Base-by-base conservation (phyloP, 2,329 filamentous ascomycete species). In the Colletotrichum tropicale region DNA sequence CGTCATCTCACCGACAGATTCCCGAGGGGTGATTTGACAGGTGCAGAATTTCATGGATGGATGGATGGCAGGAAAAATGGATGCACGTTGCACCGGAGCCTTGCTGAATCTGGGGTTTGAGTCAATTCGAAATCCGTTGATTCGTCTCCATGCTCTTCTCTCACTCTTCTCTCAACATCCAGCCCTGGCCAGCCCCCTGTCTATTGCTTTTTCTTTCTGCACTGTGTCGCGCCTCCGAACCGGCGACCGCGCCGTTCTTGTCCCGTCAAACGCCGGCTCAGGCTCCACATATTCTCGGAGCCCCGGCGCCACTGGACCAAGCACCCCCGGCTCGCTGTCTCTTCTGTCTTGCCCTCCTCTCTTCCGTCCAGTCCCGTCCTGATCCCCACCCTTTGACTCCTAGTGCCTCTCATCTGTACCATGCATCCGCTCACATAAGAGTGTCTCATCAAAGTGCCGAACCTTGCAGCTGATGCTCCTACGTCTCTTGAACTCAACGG, bases 391-490 rank as follows among this genome's bases (percentile, higher is more conserved):
- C n/a, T 13, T 13, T 58, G 43, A 21, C 43, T 52, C 43, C 21
- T 13, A n/a, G 38, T 48, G 9, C 18, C 38, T 28, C 24, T 18
- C 70, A 10, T 73, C 70, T 60, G 70, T 69, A 73, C 38, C 34
- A 60, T 8, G 36, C 8, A 66, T 58, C 30, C 48, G 72, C 61
- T 62, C 61, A 52, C 61, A 28, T 30, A 43, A 65, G 58, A 34
- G 55, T 62, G 32, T 73, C 58, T 68, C 38, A 67, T 67, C 74
- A 69, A 73, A 75, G 74, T 75, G 74, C 74, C 74, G 74, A 75
- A 68, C 70, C 70, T 74, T 75, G 74, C 74, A 75, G 74, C 32
- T 73, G 43, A 58, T 66, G 70, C 72, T 34, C 13, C 36, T 30
- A 48, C 55, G 48, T 68, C 34, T 21, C 64, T 43, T n/a, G 9